Conservation (phyloP, 345 rosid genomes). For the Populus ilicifolia region DNA sequence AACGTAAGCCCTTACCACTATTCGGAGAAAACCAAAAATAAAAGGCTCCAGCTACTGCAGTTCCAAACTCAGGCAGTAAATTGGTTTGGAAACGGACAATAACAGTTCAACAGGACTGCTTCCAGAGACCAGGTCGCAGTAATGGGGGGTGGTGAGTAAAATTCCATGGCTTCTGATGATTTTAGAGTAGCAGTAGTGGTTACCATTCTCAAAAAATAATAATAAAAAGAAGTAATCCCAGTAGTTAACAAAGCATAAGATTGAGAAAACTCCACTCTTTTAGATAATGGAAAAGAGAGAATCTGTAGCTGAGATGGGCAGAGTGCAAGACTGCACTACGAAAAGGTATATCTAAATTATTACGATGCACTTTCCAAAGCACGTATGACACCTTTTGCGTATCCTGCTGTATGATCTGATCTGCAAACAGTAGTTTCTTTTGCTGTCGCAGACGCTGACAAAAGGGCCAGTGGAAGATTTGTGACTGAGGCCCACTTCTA, state of each 20-base stretch:
- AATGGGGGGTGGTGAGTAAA: not conserved
- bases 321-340: too few species aligned
- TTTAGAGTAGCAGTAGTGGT: too few species aligned
- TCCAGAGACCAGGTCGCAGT: not conserved
- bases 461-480: too few species aligned
- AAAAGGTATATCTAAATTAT: too few species aligned
- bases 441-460: not conserved
- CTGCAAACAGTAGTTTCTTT: not conserved
- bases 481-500: not conserved
- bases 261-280: too few species aligned
- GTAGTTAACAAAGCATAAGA: not conserved
- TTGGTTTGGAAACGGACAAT: not conserved
- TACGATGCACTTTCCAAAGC: not conserved
- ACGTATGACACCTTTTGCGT: not conserved
- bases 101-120: not conserved
- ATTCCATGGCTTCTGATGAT: too few species aligned
- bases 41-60: too few species aligned
- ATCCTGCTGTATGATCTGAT: not conserved
- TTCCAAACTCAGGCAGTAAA: too few species aligned
- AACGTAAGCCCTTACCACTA: too few species aligned
- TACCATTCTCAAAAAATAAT: too few species aligned
- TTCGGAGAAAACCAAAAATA: too few species aligned
- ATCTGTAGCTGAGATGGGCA: not conserved
- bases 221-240: not conserved
- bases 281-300: too few species aligned